These are phyloP conservation scores for Neurospora cerealis DNA, from an alignment of 495 filamentous ascomycete species.

Conservation along the genomic window DNA sequence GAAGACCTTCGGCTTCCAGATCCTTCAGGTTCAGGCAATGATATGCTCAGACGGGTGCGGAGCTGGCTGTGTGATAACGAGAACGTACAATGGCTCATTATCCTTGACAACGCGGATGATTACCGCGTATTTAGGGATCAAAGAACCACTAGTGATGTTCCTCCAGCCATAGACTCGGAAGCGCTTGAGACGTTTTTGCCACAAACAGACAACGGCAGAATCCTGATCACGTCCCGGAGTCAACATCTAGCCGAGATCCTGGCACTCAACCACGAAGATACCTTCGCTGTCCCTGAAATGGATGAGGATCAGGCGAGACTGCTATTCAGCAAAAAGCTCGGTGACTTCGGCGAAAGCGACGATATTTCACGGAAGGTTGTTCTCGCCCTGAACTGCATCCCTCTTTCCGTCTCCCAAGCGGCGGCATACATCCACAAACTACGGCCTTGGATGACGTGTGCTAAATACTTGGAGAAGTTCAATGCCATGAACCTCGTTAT, in stretches of 20 bases:
- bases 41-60: background rate
- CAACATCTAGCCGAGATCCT: too few relatives aligned
- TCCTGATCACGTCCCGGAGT: background rate
- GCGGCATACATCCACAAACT: slow-evolving; percentile 27
- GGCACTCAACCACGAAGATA: too few relatives aligned
- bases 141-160: background rate
- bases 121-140: slow-evolving; percentile 11
- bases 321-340: background rate
- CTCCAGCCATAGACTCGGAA: background rate
- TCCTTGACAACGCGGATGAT: slow-evolving; percentile 35
- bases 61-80: slow-evolving; percentile 8
- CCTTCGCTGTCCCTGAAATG: too few relatives aligned
- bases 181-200: background rate
- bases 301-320: background rate
- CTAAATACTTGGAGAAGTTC: background rate
- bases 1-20: too few relatives aligned
- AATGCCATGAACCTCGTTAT: background rate
- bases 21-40: too few relatives aligned
- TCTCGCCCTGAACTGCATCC: slow-evolving; percentile 28
- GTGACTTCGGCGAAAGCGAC: background rate
- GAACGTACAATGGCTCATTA: slow-evolving; percentile 28
- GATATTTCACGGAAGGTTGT: slow-evolving; percentile 12
- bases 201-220: background rate
- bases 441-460: background rate
- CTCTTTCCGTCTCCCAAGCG: slow-evolving; percentile 38